Evolutionary conservation across 2,329 filamentous ascomycete genomes (phyloP).

Genomic region (Hyphodiscus sp.): DNA sequence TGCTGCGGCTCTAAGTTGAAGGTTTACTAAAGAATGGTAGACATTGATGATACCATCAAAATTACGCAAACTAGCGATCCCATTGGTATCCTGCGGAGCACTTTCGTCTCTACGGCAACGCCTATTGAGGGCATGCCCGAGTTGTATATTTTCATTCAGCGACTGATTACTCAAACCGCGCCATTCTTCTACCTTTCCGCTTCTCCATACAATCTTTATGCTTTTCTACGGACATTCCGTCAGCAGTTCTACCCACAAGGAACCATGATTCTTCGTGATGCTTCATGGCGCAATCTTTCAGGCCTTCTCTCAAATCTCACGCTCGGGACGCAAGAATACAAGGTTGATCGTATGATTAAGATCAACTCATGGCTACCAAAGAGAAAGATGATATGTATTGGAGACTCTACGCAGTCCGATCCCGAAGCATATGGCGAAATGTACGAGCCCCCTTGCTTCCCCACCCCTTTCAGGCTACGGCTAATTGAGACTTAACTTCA

Average conservation of each 20-base stretch:
- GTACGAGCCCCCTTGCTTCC: slow-evolving; percentile 35
- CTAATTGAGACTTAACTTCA: slow-evolving; percentile 23
- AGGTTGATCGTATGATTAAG: slow-evolving; percentile 71
- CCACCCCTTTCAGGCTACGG: neutral
- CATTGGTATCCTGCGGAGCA: slow-evolving; percentile 73
- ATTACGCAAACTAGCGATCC: slow-evolving; percentile 76
- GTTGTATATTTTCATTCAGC: slow-evolving; percentile 64
- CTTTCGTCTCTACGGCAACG: slow-evolving; percentile 69
- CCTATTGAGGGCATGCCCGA: slow-evolving; percentile 78
- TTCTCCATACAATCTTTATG: slow-evolving; percentile 90
- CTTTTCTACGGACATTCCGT: slow-evolving; percentile 73
- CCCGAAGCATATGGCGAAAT: slow-evolving; percentile 84
- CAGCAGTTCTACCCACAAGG: slow-evolving; percentile 65
- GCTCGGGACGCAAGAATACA: slow-evolving; percentile 77
- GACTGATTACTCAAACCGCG: slow-evolving; percentile 47
- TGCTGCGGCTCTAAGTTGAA: neutral
- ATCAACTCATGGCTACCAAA: slow-evolving; percentile 73
- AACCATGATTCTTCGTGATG: slow-evolving; percentile 77
- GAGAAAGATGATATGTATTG: slow-evolving; percentile 75
- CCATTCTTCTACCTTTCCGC: slow-evolving; percentile 92
- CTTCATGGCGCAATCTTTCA: slow-evolving; percentile 76
- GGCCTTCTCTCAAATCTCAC: slow-evolving; percentile 77
- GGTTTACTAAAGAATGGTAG: slow-evolving; percentile 36
- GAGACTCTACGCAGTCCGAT: slow-evolving; percentile 87
- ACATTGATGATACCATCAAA: slow-evolving; percentile 96